Conservation (phyloP, 129 eudicot genomes). For the Chrysanthemum seticuspe region DNA sequence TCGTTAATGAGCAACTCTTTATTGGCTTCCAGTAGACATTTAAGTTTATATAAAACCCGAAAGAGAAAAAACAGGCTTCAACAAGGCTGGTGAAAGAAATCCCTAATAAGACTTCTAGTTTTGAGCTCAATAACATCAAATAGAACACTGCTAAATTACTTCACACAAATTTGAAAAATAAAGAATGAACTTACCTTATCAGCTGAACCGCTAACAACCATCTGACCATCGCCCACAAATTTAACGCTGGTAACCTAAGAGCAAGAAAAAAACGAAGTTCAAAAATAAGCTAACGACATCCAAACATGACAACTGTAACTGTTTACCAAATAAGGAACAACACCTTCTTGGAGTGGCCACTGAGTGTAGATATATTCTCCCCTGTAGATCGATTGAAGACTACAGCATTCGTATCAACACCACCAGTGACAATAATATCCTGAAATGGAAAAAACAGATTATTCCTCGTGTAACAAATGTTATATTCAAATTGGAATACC, state of each 20-base stretch:
- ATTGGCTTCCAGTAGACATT: no score
- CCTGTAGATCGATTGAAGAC: slow-evolving; percentile 83
- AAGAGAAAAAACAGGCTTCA: no score
- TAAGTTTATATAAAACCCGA: no score
- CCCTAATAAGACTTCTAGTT: no score
- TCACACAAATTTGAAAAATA: background rate
- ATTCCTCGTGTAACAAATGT: slow-evolving; percentile 6
- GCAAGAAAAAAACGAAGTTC: slow-evolving; percentile 15
- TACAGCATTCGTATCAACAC: slow-evolving; percentile 79
- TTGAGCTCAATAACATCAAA: background rate
- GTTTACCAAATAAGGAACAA: slow-evolving; percentile 22
- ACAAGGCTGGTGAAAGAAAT: no score
- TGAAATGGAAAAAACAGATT: slow-evolving; percentile 24
- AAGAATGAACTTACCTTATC: slow-evolving; percentile 61
- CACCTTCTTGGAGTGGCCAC: slow-evolving; percentile 99
- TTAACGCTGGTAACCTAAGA: slow-evolving; percentile 85
- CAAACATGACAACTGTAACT: background rate
- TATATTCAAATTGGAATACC: slow-evolving; percentile 1
- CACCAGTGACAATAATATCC: slow-evolving; percentile 95
- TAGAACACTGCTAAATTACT: background rate
- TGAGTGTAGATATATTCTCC: slow-evolving; percentile 82
- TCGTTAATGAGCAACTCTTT: background rate
- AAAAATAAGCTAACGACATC: slow-evolving; percentile 10
- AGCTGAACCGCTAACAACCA: slow-evolving; percentile 84
- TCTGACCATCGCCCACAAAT: slow-evolving; percentile 75